Evolutionary conservation across 352 stramenopile species (phyloP).

Genomic region (Chloridella minuta): DNA sequence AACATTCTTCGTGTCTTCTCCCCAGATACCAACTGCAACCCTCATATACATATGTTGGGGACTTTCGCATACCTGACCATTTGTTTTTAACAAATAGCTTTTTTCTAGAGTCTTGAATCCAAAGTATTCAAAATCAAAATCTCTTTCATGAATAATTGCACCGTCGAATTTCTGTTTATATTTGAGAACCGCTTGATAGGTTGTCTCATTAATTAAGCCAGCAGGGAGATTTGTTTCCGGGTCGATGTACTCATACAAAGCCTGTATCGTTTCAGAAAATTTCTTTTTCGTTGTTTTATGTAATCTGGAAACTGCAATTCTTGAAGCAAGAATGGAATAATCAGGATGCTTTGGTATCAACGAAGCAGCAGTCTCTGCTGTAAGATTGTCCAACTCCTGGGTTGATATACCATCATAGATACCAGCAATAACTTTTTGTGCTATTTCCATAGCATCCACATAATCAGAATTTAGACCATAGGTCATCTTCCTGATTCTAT

Average conservation of each 20-base stretch:
- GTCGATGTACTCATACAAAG: conserved; percentile 29
- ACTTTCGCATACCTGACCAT: conserved; percentile 68
- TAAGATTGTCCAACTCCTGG: conserved; percentile 84
- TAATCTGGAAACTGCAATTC: conserved; percentile 89
- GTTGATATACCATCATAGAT: conserved; percentile 92
- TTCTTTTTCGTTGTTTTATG: conserved; percentile 70
- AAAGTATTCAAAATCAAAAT: conserved; percentile 65
- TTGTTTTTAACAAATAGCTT: conserved; percentile 57
- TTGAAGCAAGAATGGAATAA: conserved; percentile 79
- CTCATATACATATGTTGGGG: conserved; percentile 97
- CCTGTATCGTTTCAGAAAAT: not conserved
- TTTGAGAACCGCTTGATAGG: conserved; percentile 19
- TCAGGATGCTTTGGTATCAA: conserved; percentile 45
- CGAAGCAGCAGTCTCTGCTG: conserved; percentile 50
- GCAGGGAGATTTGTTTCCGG: conserved; percentile 51
- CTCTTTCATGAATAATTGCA: conserved; percentile 74
- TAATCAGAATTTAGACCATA: too few relatives aligned
- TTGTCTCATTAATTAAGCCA: conserved; percentile 44
- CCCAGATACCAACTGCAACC: conserved; percentile 84
- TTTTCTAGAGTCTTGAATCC: conserved; percentile 53
- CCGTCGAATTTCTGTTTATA: conserved; percentile 68
- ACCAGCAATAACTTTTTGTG: conserved; percentile 89
- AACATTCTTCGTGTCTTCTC: conserved; percentile 55
- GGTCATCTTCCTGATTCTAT: too few relatives aligned
- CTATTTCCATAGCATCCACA: conserved; percentile 30